Evolutionary conservation across 345 rosid species (phyloP), one percentile per base, ranked within the genome.

Genomic region (Citrus reticulata): DNA sequence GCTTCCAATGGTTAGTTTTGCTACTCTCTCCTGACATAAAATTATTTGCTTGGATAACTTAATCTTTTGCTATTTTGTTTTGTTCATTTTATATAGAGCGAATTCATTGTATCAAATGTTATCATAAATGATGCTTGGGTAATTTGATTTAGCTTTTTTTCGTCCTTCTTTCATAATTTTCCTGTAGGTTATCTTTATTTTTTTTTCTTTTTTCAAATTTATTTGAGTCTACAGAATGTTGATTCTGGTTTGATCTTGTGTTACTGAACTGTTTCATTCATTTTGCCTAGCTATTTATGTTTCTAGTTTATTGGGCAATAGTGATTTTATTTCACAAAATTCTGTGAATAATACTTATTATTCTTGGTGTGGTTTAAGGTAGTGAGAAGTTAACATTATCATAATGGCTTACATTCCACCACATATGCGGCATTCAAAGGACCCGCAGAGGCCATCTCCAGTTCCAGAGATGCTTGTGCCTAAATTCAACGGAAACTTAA

Each of bases 401-500:
- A 34, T 58, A 58, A 82, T 82, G 85, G 66, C 85, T 19, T 83
- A 83, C 64, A 62, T 83, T 66, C 85, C 85, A 35, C 83, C 84
- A 34, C 84, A 84, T 69, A 84, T 76, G 79, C 75, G 83, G 32
- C 68, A 73, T 3, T 79, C 81, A 4, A 79, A 71, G 57, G 82
- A 2, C 37, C 13, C 49, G 1, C 51, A 42, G 10, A 49, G 76
- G 7, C 49, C 72, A 34, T 35, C 78, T 30, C 81, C 61, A 22
- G n/a, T 55, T 63, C 83, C 80, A 19, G 83, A 74, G 24, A 30
- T 40, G 54, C 76, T 66, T 4, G 59, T 5, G 29, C 77, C 59
- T 10, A 42, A 34, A 9, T 49, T 46, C n/a, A 66, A n/a, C 49
- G 35, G 66, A 60, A 32, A 61, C 40, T 17, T 76, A 20, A 75